Conservation (phyloP, 2,329 filamentous ascomycete species). For the Xylaria sp. region DNA sequence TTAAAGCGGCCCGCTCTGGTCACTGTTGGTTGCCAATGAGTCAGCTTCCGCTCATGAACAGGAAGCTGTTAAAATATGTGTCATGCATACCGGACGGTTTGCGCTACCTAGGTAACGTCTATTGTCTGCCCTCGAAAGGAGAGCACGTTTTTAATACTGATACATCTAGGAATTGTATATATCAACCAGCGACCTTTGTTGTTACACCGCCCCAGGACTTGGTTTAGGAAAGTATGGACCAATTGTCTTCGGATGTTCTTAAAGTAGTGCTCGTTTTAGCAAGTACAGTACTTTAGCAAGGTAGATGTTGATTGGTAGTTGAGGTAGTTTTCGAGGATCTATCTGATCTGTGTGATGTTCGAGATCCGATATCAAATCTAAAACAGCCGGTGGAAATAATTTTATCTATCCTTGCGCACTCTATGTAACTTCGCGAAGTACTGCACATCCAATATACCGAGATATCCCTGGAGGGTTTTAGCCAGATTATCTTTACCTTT, state of each 20-base stretch:
- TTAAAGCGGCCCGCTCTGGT: conserved; percentile 8
- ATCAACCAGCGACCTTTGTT: no score
- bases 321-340: not conserved
- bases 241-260: no score
- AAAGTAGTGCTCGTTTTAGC: not conserved
- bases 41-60: not conserved
- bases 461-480: not conserved
- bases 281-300: not conserved
- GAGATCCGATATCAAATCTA: not conserved
- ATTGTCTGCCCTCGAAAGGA: no score
- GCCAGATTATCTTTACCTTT: not conserved
- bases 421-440: no score
- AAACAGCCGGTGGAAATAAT: not conserved
- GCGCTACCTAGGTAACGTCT: no score
- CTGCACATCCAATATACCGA: no score
- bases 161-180: no score
- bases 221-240: not conserved
- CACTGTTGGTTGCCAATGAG: not conserved
- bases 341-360: not conserved
- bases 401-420: not conserved
- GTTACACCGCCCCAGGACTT: not conserved
- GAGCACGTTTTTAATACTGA: no score
- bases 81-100: conserved; percentile 1
- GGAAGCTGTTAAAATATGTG: not conserved
- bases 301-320: not conserved